A percentile compares a stretch with the other conserved stretches of the same genome.
These are phyloP conservation scores for Fusarium sp. DNA, from an alignment of 2,329 filamentous ascomycete species.

Conservation along the genomic window DNA sequence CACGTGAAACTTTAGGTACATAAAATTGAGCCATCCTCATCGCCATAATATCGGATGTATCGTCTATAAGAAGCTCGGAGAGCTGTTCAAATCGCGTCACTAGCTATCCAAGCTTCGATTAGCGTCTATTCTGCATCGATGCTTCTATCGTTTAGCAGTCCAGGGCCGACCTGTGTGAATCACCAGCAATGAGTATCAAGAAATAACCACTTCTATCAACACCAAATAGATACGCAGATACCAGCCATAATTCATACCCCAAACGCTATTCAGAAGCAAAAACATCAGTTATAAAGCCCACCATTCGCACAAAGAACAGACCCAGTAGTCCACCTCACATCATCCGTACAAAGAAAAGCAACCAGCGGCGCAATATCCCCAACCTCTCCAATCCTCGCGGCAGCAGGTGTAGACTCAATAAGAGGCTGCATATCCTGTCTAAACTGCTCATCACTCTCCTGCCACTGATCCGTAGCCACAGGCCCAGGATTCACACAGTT, in stretches of 20 bases:
- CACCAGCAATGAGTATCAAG: neutral
- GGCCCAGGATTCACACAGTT: slow-evolving; percentile 48
- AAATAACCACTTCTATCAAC: neutral
- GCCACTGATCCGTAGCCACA: slow-evolving; percentile 42
- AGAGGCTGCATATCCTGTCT: slow-evolving; percentile 46
- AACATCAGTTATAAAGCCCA: slow-evolving; percentile 31
- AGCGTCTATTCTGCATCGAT: neutral
- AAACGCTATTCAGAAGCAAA: neutral
- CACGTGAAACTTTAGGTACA: neutral
- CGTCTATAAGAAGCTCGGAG: neutral
- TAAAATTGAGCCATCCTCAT: neutral
- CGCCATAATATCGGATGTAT: neutral
- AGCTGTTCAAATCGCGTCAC: neutral
- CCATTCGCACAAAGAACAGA: slow-evolving; percentile 44
- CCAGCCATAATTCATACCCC: neutral
- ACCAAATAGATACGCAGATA: accelerated
- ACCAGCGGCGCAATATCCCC: slow-evolving; percentile 47
- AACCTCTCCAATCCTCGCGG: slow-evolving; percentile 42
- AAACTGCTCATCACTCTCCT: slow-evolving; percentile 43
- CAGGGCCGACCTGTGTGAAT: neutral
- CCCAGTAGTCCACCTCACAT: slow-evolving; percentile 45
- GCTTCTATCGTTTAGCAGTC: neutral
- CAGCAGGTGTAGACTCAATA: slow-evolving; percentile 46
- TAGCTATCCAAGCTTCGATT: neutral
- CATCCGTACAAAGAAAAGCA: slow-evolving; percentile 44